Conservation (phyloP, 768 basidiomycete genomes). For the Trichaptum fuscoviolaceum region DNA sequence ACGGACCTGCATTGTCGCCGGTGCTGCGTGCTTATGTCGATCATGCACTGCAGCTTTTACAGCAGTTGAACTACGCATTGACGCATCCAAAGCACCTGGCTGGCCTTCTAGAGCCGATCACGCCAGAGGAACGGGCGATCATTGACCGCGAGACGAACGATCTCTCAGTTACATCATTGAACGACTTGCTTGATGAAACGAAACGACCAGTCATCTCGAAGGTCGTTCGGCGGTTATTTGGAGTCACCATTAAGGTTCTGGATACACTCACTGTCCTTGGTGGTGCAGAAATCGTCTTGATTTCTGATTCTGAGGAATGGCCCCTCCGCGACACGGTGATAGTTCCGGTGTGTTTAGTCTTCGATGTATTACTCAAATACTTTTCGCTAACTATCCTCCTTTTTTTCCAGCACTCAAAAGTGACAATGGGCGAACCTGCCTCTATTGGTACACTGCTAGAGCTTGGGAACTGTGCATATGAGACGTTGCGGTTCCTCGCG, state of each 20-base stretch:
- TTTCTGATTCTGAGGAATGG: constrained; percentile 67
- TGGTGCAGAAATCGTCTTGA: constrained; percentile 60
- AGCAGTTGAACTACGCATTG: constrained; percentile 85
- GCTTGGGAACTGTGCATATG: constrained; percentile 70
- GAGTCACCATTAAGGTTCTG: constrained; percentile 63
- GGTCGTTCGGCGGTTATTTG: constrained; percentile 67
- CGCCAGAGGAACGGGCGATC: constrained; percentile 62
- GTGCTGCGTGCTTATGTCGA: constrained; percentile 65
- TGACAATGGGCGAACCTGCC: constrained; percentile 75
- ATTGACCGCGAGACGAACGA: constrained; percentile 55
- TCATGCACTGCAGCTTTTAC: constrained; percentile 68
- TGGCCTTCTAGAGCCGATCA: constrained; percentile 74
- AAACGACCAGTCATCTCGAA: constrained; percentile 70
- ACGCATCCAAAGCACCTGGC: constrained; percentile 88
- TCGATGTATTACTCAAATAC: neutral
- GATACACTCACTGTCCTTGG: constrained; percentile 67
- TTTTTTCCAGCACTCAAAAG: constrained; percentile 67
- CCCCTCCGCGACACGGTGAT: constrained; percentile 61
- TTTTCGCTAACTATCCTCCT: constrained; percentile 7
- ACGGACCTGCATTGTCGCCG: constrained; percentile 49
- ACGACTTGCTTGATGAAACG: constrained; percentile 51
- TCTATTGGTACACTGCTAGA: constrained; percentile 88
- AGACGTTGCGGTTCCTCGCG: constrained; percentile 64
- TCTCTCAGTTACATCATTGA: constrained; percentile 28
- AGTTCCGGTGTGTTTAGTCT: constrained; percentile 55